Conservation (phyloP, 2,329 filamentous ascomycete genomes). For the Trichoderma hamatum region DNA sequence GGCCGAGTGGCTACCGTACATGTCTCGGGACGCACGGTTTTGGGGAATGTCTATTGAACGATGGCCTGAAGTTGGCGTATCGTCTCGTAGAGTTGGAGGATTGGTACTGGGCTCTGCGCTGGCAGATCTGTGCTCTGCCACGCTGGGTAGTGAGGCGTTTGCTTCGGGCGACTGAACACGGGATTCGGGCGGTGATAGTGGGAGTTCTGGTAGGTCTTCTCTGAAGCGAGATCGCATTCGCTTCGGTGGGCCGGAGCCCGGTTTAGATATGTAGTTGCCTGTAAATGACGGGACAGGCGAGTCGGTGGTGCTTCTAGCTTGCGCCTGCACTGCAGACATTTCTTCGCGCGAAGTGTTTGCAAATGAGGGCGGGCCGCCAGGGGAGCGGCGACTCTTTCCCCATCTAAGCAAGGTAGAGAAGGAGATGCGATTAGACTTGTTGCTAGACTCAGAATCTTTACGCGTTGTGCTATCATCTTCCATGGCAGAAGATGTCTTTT, state of each 20-base stretch:
- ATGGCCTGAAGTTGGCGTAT: conserved; percentile 51
- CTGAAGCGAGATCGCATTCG: conserved; percentile 88
- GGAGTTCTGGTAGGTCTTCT: conserved; percentile 86
- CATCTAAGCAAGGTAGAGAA: conserved; percentile 79
- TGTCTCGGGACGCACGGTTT: conserved; percentile 33
- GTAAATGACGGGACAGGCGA: conserved; percentile 18
- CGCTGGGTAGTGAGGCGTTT: conserved; percentile 46
- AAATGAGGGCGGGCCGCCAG: conserved; percentile 72
- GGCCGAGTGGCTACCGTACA: conserved; percentile 47
- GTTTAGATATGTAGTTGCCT: conserved; percentile 39
- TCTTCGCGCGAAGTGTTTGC: conserved; percentile 91
- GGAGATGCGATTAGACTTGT: conserved; percentile 49
- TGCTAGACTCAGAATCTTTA: conserved; percentile 59
- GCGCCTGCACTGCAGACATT: conserved; percentile 54
- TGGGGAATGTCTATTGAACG: conserved; percentile 41
- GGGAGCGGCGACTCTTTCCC: conserved; percentile 60
- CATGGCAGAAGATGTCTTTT: conserved; percentile 41
- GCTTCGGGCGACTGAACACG: conserved; percentile 77
- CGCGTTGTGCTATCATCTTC: conserved; percentile 55
- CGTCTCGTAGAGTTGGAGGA: conserved; percentile 43
- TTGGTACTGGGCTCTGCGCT: conserved; percentile 34
- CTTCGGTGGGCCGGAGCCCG: conserved; percentile 60
- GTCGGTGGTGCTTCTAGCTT: conserved; percentile 31
- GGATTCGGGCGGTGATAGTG: conserved; percentile 83
- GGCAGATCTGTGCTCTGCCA: conserved; percentile 36